phyloP scores from a whole-genome alignment of 2,329 filamentous ascomycete species.

The Colletotrichum brevisporum region DNA sequence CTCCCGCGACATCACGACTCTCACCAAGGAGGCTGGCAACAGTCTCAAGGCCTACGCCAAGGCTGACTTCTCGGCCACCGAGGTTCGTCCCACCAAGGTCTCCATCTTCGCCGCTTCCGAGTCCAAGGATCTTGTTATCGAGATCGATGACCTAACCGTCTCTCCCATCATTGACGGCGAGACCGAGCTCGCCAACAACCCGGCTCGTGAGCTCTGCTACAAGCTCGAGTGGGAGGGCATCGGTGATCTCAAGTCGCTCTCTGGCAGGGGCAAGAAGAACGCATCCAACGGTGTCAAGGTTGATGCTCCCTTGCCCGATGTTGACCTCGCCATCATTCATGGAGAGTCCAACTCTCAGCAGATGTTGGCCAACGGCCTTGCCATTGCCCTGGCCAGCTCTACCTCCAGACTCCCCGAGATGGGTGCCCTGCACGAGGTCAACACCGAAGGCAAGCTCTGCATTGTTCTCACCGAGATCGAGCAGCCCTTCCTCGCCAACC shows the following conservation, averaged over 20 bases:
- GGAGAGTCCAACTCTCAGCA: constrained; percentile 41
- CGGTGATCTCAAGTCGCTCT: constrained; percentile 34
- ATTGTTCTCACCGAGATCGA: constrained; percentile 62
- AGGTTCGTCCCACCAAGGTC: constrained; percentile 41
- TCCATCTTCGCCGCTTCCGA: constrained; percentile 40
- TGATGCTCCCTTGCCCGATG: constrained; percentile 33
- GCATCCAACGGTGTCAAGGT: constrained; percentile 29
- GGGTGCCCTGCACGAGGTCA: constrained; percentile 44
- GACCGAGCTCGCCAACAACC: constrained; percentile 36
- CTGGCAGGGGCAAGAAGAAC: constrained; percentile 31
- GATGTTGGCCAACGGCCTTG: constrained; percentile 36
- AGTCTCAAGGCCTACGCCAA: constrained; percentile 44
- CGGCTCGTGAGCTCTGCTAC: constrained; percentile 43
- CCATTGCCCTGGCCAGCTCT: constrained; percentile 36
- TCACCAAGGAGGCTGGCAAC: constrained; percentile 51
- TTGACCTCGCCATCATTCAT: constrained; percentile 42
- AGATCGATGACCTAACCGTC: constrained; percentile 46
- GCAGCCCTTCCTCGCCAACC: constrained; percentile 56
- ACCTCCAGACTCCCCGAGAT: constrained; percentile 41
- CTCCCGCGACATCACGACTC: constrained; percentile 47
- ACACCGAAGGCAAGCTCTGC: constrained; percentile 47
- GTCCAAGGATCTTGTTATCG: constrained; percentile 41
- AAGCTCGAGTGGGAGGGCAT: constrained; percentile 45
- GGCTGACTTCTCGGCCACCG: constrained; percentile 36
- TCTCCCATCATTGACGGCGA: constrained; percentile 43